These are phyloP conservation scores for Stevia rebaudiana DNA, from an alignment of 140 eudicot genomes.

Conservation along the genomic window DNA sequence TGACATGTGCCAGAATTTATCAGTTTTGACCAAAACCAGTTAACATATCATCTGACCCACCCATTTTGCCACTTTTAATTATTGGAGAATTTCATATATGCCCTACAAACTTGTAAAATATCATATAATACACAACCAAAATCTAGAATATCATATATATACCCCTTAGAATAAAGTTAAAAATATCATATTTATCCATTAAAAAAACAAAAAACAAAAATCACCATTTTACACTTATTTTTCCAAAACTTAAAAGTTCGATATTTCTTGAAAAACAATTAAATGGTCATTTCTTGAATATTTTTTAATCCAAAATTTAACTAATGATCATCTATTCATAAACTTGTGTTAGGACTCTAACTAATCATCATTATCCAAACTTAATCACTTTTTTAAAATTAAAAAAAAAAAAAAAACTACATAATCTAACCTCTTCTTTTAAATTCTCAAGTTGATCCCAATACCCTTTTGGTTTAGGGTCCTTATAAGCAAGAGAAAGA, in stretches of 20 bases:
- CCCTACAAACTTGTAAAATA: too few species aligned
- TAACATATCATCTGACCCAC: background rate
- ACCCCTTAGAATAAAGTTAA: too few species aligned
- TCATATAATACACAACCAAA: too few species aligned
- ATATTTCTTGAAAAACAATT: too few species aligned
- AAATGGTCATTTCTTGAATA: too few species aligned
- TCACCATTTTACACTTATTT: too few species aligned
- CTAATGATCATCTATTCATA: constrained; percentile 3
- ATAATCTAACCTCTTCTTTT: constrained; percentile 70
- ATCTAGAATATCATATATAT: too few species aligned
- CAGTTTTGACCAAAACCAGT: background rate
- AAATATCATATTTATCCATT: too few species aligned
- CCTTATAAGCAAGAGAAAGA: constrained; percentile 90
- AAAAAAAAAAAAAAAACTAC: constrained; percentile 10
- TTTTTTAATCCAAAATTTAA: background rate
- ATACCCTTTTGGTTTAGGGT: constrained; percentile 91
- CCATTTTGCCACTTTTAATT: background rate
- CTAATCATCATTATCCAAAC: background rate
- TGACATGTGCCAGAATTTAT: background rate
- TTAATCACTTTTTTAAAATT: background rate
- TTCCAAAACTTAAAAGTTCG: too few species aligned
- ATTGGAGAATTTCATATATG: too few species aligned
- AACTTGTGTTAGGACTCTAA: background rate
- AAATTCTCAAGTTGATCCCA: constrained; percentile 94
- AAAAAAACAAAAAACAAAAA: too few species aligned